Percentiles rank a stretch among this genome's conserved stretches.
These are phyloP conservation scores for Colletotrichum falcatum DNA, from an alignment of 2,329 filamentous ascomycete species.

Conservation along the genomic window DNA sequence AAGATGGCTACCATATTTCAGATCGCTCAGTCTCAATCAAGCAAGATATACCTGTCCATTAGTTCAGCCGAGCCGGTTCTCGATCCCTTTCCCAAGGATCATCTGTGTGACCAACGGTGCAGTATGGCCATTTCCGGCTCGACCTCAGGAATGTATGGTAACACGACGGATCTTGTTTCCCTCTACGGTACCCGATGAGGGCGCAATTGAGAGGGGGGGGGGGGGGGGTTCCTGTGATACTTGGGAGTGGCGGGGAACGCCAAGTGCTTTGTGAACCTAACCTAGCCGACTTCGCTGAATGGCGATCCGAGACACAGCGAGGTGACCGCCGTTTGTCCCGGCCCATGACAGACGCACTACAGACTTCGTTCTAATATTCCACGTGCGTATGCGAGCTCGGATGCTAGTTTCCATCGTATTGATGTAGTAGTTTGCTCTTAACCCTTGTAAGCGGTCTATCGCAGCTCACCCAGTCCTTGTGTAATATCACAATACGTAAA, in stretches of 20 bases:
- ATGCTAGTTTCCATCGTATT: background rate
- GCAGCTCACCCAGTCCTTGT: no score
- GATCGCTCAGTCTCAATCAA: background rate
- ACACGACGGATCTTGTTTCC: slow-evolving; percentile 5
- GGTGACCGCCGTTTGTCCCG: background rate
- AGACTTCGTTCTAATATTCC: background rate
- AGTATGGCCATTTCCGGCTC: background rate
- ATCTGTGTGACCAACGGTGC: background rate
- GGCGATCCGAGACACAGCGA: background rate
- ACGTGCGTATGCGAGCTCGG: background rate
- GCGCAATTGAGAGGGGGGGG: background rate
- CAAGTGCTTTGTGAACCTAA: background rate
- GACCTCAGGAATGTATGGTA: background rate
- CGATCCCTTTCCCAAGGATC: background rate
- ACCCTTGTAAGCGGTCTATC: no score
- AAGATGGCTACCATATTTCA: background rate
- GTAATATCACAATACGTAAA: no score
- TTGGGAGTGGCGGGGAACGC: background rate
- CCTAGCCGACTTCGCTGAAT: background rate
- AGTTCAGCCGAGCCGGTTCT: background rate
- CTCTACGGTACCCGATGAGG: background rate
- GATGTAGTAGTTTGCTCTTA: no score
- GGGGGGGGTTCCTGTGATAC: no score
- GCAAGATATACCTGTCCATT: background rate
- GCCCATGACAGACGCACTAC: background rate